Percentiles rank a stretch among this genome's conserved stretches.
Evolutionary conservation across 164 flowering plant genomes (phyloP).

Genomic region (Chimonanthus praecox): DNA sequence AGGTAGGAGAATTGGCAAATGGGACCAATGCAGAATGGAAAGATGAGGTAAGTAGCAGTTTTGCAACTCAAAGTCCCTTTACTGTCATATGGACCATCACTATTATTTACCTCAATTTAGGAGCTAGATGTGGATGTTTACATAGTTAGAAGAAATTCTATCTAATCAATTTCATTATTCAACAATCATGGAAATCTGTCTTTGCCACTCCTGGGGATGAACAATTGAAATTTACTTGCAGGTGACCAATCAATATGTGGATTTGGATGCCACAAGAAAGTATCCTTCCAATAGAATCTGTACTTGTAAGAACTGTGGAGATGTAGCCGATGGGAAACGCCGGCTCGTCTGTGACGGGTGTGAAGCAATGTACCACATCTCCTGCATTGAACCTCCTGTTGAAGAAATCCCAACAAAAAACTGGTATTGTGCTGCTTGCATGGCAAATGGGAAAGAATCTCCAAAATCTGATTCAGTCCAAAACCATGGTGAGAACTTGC

Average conservation of each 20-base stretch:
- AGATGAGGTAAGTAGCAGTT: constrained; percentile 28
- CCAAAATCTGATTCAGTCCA: constrained; percentile 16
- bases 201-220: not conserved
- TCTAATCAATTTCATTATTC: not conserved
- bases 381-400: constrained; percentile 60
- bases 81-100: not conserved
- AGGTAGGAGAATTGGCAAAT: constrained; percentile 27
- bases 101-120: not conserved
- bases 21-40: constrained; percentile 21
- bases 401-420: constrained; percentile 47
- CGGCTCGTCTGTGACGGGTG: constrained; percentile 81
- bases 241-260: constrained; percentile 9
- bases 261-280: constrained; percentile 18
- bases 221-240: constrained; percentile 8
- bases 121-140: not conserved
- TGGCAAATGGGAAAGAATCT: constrained; percentile 32
- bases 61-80: not conserved
- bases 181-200: not conserved
- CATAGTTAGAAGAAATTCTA: not conserved
- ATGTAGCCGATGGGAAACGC: constrained; percentile 43
- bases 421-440: constrained; percentile 74
- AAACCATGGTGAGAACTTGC: constrained; percentile 15
- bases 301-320: constrained; percentile 53
- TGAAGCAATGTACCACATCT: constrained; percentile 69
- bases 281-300: constrained; percentile 16